Conservation (phyloP, 2,329 filamentous ascomycete species). For the Elsinoe necatrix region DNA sequence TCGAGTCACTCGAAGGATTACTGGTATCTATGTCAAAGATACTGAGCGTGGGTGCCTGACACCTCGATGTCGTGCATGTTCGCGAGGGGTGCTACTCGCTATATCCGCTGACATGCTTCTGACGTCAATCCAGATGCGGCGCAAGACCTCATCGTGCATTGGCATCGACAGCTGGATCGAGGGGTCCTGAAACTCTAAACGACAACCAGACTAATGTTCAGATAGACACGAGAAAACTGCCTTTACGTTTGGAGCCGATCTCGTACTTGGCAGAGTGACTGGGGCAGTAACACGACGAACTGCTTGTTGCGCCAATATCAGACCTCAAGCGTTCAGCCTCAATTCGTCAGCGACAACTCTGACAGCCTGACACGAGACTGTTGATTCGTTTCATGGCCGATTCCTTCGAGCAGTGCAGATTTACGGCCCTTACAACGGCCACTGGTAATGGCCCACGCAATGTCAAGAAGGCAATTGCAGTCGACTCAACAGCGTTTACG, state of each 20-base stretch:
- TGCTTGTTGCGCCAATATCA: not conserved
- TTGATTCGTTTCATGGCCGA: not conserved
- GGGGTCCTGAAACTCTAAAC: not conserved
- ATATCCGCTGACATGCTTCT: not conserved
- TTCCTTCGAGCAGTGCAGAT: not conserved
- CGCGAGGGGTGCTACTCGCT: not conserved
- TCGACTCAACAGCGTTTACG: not conserved
- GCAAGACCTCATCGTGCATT: conserved; percentile 7
- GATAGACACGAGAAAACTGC: not conserved
- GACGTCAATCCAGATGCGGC: conserved; percentile 1
- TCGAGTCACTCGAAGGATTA: not conserved
- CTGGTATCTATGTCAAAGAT: not conserved
- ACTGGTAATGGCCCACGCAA: not conserved
- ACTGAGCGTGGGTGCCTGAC: not conserved
- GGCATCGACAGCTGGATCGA: not conserved
- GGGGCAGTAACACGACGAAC: not conserved
- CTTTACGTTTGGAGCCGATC: not conserved
- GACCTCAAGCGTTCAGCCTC: not conserved
- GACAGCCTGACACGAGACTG: not conserved
- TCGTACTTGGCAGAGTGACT: not conserved
- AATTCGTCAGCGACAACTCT: not conserved
- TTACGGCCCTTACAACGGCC: too few species aligned
- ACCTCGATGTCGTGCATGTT: conserved; percentile 10
- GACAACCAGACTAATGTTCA: not conserved
- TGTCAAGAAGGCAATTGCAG: not conserved